Base-by-base conservation (phyloP, 2,329 filamentous ascomycete genomes). In the Paraphoma sp. region DNA sequence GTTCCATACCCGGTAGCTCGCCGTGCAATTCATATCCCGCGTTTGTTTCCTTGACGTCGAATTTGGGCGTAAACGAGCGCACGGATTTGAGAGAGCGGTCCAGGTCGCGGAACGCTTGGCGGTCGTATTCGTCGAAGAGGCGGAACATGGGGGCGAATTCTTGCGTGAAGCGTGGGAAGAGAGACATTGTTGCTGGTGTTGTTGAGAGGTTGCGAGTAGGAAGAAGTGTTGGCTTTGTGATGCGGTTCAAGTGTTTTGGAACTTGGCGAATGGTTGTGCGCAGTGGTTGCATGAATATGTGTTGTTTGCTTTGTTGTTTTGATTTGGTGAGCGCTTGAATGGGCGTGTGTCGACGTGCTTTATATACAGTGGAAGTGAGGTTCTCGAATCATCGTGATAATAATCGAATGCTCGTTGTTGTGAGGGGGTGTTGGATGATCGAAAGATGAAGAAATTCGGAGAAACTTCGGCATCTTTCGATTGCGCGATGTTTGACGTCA, bases 11-110 rank as follows among this genome's bases (percentile, higher is more conserved):
- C 0, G 91, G 88, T 6, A 94, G 86, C 77, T 94, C 91, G 68
- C 91, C 91, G 68, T 93, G 87, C 17, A 94, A 87, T 77, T 94
- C 88, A 72, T 92, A 94, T 61, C 81, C 75, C 6, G 86, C 78
- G 58, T 84, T 83, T 11, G 84, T 85, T 80, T 95, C 91, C 74
- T 86, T 88, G 59, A 93, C 83, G 69, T 94, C 91, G 71, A 94
- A 94, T 77, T 87, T 89, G 52, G 91, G 91, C 55, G 86, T 84
- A 84, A 92, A 93, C 70, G 84, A 80, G 45, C 80, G 81, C 46
- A 83, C 64, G 43, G 48, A 62, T 43, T 65, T 58, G 54, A 70
- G 56, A 12, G 65, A 49, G 31, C 54, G 54, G 51, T 73, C 64
- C 44, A 70, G 50, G 55, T 70, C 60, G 57, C 70, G 65, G 65